Conservation (phyloP, 176 grass and related monocot species). For the Eremochloa ophiuroides region DNA sequence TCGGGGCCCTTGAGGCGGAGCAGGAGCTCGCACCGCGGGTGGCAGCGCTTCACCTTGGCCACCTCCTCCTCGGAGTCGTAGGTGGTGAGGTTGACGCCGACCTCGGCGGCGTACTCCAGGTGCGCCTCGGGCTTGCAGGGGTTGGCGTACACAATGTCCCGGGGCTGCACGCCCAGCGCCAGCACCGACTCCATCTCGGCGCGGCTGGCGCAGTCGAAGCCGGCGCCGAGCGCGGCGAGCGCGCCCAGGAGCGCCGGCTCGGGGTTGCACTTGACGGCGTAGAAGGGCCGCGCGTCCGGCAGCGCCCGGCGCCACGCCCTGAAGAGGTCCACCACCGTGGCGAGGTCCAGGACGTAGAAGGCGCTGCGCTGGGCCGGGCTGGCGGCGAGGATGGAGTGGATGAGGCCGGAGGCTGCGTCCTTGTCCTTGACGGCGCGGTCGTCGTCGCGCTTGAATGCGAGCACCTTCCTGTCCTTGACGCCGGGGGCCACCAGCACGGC, state of each 20-base stretch:
- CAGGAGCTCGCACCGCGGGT: constrained; percentile 27
- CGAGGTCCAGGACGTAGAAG: constrained; percentile 43
- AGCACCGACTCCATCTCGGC: constrained; percentile 41
- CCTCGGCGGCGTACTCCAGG: constrained; percentile 30
- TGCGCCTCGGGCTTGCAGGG: constrained; percentile 44
- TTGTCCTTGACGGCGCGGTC: constrained; percentile 5
- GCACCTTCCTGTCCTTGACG: constrained; percentile 29
- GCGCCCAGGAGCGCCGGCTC: neutral
- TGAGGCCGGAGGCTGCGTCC: constrained; percentile 8
- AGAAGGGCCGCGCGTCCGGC: constrained; percentile 25
- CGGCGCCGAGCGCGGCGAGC: constrained; percentile 16
- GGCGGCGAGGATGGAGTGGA: constrained; percentile 11
- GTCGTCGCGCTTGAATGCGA: constrained; percentile 5
- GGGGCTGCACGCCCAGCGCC: neutral
- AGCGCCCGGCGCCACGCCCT: constrained; percentile 1
- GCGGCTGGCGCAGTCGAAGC: constrained; percentile 45
- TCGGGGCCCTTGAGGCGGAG: constrained; percentile 44
- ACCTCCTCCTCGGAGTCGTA: constrained; percentile 40
- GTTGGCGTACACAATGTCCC: constrained; percentile 37
- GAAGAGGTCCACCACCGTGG: constrained; percentile 20
- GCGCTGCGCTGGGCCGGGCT: neutral
- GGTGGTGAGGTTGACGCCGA: constrained; percentile 37
- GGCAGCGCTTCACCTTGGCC: constrained; percentile 28
- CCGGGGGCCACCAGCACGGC: constrained; percentile 29
- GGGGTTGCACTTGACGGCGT: constrained; percentile 53